A percentile compares a stretch with the other conserved stretches of the same genome.
Evolutionary conservation across 176 grass and related monocot genomes (phyloP).

Genomic region (Puccinellia tenuiflora): DNA sequence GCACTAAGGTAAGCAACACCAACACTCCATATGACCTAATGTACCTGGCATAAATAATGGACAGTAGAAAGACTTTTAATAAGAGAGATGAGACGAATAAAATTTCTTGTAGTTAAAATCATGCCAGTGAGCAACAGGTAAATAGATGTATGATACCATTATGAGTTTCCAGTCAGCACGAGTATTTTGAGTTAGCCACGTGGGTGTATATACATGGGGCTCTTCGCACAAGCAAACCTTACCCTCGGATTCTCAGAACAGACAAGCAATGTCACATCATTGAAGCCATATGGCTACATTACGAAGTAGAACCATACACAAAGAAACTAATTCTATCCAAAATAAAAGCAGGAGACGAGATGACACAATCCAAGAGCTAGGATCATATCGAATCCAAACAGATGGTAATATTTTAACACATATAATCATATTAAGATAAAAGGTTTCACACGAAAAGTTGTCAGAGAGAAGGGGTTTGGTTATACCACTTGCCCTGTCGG

Average conservation of each 20-base stretch:
- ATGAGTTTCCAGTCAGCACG: background rate
- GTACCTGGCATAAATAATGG: conserved; percentile 43
- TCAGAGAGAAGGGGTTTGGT: background rate
- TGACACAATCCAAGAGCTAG: background rate
- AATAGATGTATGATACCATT: background rate
- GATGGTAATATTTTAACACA: background rate
- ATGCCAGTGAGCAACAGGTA: background rate
- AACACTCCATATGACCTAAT: conserved; percentile 43
- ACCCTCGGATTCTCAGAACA: background rate
- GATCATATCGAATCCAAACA: background rate
- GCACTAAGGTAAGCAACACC: conserved; percentile 49
- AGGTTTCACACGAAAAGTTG: background rate
- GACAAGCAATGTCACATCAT: background rate
- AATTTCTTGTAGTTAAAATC: background rate
- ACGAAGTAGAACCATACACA: background rate
- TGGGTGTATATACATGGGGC: background rate
- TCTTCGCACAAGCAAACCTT: background rate
- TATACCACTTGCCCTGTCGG: background rate
- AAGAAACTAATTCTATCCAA: background rate
- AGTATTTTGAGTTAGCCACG: too few relatives aligned
- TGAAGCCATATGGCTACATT: background rate
- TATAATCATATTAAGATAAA: background rate
- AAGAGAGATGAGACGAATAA: background rate
- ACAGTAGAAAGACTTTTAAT: background rate
- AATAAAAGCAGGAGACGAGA: background rate